Base-by-base conservation (phyloP, 2,329 filamentous ascomycete species). In the Cladosporium sp. region DNA sequence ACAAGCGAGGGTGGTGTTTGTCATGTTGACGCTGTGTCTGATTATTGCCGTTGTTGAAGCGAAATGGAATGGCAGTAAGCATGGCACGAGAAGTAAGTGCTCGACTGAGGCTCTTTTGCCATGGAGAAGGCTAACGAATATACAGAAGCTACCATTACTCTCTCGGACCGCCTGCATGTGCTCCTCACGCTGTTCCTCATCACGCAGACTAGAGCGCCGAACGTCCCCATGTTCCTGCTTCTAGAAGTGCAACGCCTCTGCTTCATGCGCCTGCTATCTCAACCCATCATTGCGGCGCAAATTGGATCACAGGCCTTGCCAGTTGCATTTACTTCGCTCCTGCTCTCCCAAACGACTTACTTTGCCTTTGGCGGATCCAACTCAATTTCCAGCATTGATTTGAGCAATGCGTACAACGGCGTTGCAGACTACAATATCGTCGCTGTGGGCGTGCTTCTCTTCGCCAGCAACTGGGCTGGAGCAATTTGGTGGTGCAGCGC, bases 371-470 rank as follows among this genome's bases (percentile, higher is more conserved):
- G 93, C 28, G 93, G 93, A 75, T 92, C 92, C 57, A 99, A 99
- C 77, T 91, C 95, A 49, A 97, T 99, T 71, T 96, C 93, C 14
- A 94, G 91, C n/a, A 88, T 99, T 72, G 93, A 98, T 75, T 85
- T 99, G 24, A 96, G 92, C 6, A 96, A 90, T 75, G 93, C 93
- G 0, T 99, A 99, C 80, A 99, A 99, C 74, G 95, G 95, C 68
- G 85, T 99, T 44, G 86, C 85, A 59, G 87, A 85, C 65, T 99
- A 96, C 82, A 93, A 91, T 74, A 83, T 95, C 68, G 69, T 88
- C n/a, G 84, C 88, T 18, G 95, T 99, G 18, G 95, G 92, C 0
- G 68, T 92, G 3, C 83, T 99, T 61, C 93, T 93, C 2, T 97
- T 97, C 74, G 76, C 92, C 7, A 88, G 91, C 71, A 99, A 99